A percentile compares a stretch with the other conserved stretches of the same genome.
Evolutionary conservation across 306 rosid genomes (phyloP).

Genomic region (Bauhinia variegata): DNA sequence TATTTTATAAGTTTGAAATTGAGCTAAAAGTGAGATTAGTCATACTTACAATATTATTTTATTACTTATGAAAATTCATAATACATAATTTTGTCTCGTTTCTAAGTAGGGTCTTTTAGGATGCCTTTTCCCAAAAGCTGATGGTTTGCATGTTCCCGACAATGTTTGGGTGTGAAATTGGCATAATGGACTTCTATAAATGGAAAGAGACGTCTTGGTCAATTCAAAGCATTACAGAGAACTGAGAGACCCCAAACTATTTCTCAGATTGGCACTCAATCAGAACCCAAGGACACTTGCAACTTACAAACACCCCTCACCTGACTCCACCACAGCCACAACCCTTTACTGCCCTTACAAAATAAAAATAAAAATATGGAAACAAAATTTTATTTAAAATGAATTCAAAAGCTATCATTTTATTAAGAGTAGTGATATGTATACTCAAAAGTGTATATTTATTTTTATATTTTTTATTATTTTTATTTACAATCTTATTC

Average conservation of each 20-base stretch:
- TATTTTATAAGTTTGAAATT: too few species aligned
- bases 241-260: constrained; percentile 53
- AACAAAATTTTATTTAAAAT: neutral
- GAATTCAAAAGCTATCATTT: constrained; percentile 19
- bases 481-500: too few species aligned
- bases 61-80: too few species aligned
- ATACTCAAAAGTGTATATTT: too few species aligned
- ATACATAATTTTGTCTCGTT: too few species aligned
- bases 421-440: too few species aligned
- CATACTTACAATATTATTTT: too few species aligned
- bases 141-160: constrained; percentile 92
- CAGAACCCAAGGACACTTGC: constrained; percentile 35
- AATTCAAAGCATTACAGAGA: constrained; percentile 43
- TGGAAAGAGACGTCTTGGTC: constrained; percentile 54
- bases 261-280: constrained; percentile 42
- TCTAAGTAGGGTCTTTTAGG: constrained; percentile 36
- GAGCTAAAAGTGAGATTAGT: too few species aligned
- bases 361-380: neutral
- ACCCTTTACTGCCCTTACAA: constrained; percentile 19
- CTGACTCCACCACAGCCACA: constrained; percentile 22
- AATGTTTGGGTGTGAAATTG: constrained; percentile 65
- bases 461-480: too few species aligned
- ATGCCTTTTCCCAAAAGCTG: constrained; percentile 51
- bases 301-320: constrained; percentile 32
- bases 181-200: constrained; percentile 69